Percentiles rank a stretch among this genome's conserved stretches.
Conservation (phyloP, 495 filamentous ascomycete genomes). For the Trichoderma orchidacearum region DNA sequence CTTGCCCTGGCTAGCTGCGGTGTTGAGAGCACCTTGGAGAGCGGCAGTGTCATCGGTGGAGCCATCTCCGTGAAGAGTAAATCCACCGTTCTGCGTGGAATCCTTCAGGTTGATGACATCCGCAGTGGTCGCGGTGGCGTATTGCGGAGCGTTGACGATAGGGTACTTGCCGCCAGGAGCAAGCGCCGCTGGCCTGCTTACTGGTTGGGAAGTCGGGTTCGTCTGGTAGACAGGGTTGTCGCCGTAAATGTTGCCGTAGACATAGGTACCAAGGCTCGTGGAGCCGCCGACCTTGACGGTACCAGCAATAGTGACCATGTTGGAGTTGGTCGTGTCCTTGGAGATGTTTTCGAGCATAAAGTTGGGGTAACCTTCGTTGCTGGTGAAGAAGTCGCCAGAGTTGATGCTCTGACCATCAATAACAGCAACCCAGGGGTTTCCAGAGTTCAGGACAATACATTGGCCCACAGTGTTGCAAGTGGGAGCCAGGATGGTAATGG, state of each 20-base stretch:
- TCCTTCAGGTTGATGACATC: constrained; percentile 33
- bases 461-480: constrained; percentile 42
- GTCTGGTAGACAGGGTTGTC: constrained; percentile 45
- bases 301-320: constrained; percentile 17
- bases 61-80: constrained; percentile 16
- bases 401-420: constrained; percentile 25
- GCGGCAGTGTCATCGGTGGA: constrained; percentile 20
- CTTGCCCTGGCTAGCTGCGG: constrained; percentile 19
- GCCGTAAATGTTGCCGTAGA: constrained; percentile 42
- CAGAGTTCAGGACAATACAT: constrained; percentile 40
- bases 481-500: constrained; percentile 30
- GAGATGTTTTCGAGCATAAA: constrained; percentile 27
- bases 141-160: constrained; percentile 21
- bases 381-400: constrained; percentile 23
- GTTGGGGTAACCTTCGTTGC: constrained; percentile 16
- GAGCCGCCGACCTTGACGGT: constrained; percentile 11
- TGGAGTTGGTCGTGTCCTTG: constrained; percentile 18
- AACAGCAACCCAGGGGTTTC: constrained; percentile 24
- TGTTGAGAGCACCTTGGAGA: constrained; percentile 23
- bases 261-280: constrained; percentile 17
- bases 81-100: constrained; percentile 20
- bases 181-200: constrained; percentile 13
- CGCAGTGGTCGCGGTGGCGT: constrained; percentile 15
- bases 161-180: constrained; percentile 20
- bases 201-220: constrained; percentile 17